Percentiles rank a stretch among this genome's conserved stretches.
Conservation (phyloP, 1,284 basidiomycete species). For the Cryptococcus hybrid region DNA sequence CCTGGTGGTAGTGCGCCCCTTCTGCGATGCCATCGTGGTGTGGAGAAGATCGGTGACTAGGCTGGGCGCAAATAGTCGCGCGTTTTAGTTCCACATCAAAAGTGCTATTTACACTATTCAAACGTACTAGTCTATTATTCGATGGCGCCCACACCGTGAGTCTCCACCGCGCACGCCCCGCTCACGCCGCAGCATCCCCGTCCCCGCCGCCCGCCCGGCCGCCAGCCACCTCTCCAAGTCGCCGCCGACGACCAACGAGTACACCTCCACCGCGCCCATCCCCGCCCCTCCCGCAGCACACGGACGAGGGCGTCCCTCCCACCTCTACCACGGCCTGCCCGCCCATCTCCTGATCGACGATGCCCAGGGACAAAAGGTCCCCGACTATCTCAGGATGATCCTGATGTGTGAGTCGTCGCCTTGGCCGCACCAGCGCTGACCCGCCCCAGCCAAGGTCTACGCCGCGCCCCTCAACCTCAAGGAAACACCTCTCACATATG, state of each 20-base stretch:
- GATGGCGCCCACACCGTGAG: constrained; percentile 4
- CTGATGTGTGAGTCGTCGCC: constrained; percentile 60
- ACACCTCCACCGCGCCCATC: constrained; percentile 47
- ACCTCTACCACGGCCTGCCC: constrained; percentile 49
- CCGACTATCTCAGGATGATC: constrained; percentile 93
- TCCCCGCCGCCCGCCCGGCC: constrained; percentile 10
- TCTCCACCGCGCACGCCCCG: background rate
- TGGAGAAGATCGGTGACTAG: background rate
- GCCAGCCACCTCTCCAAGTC: constrained; percentile 13
- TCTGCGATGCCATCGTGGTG: constrained; percentile 18
- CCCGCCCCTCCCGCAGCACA: constrained; percentile 34
- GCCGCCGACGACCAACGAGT: constrained; percentile 37
- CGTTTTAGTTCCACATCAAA: background rate
- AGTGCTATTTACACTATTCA: too few species aligned
- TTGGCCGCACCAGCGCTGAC: background rate
- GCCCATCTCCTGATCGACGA: constrained; percentile 37
- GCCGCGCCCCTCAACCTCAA: constrained; percentile 68
- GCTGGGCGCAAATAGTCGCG: background rate
- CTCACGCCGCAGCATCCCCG: constrained; percentile 6
- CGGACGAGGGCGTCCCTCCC: constrained; percentile 37
- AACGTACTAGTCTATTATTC: too few species aligned
- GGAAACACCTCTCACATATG: constrained; percentile 86
- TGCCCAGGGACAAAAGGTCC: constrained; percentile 53
- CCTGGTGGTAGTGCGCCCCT: constrained; percentile 42
- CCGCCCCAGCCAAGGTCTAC: constrained; percentile 72